Evolutionary conservation across 2,329 filamentous ascomycete genomes (phyloP), one percentile per base, ranked within the genome.

Genomic region (Aspergillus fijiensis): DNA sequence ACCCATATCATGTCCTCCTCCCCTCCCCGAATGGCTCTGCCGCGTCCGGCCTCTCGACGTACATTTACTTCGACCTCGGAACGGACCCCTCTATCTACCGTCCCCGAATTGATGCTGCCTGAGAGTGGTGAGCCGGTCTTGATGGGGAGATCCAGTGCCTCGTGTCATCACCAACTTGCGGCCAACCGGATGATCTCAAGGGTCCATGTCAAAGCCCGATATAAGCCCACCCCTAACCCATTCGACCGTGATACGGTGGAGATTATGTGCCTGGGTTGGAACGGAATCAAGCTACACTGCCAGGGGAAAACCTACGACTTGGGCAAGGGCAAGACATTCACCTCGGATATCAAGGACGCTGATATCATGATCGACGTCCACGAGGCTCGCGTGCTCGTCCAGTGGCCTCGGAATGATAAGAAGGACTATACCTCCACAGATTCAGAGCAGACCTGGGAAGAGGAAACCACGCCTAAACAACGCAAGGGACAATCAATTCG

Each of bases 311-410:
- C 91, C 3, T 94, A 91, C 82, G 91, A 96, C 66, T 78, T 99
- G 70, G 84, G 82, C 65, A 97, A 96, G 79, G 92, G 90, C 19
- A 92, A 96, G 73, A 90, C 87, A 53, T 98, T 97, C 76, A 89
- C 88, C 51, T 96, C 92, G 60, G 91, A 96, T 77, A 93, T 92
- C 31, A 91, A 93, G 72, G 87, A 88, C 66, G 88, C 88, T 19
- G 92, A 96, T 70, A 92, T 99, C 74, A 96, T 99, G 87, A 81
- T 99, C 64, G 93, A 98, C 74, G 92, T 98, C 48, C 92, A 96
- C 70, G 93, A 96, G 73, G 89, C 92, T 57, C 90, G 95, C 64
- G 92, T 98, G 49, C 83, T 96, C 75, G 81, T 99, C 63, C 87
- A 89, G 72, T 98, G 95, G 94, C 95, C 95, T n/a, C 76, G 76